A percentile compares a stretch with the other conserved stretches of the same genome.
These are phyloP conservation scores for Leishmania major DNA, from an alignment of 208 protist genomes.

Conservation along the genomic window DNA sequence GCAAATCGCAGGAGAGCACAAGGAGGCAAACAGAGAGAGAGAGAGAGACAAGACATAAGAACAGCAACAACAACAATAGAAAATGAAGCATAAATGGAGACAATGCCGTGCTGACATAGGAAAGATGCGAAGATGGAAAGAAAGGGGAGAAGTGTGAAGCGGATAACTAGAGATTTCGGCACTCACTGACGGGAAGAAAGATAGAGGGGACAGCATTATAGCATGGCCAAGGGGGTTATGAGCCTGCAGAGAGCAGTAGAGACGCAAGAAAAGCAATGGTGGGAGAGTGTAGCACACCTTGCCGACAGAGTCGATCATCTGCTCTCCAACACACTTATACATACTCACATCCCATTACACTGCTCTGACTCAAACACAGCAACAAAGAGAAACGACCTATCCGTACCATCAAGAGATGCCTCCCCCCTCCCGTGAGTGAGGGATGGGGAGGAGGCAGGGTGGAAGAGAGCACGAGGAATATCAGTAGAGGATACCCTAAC, in stretches of 20 bases:
- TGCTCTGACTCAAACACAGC: not conserved
- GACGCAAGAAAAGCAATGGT: not conserved
- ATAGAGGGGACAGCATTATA: not conserved
- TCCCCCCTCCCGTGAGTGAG: not conserved
- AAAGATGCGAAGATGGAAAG: not conserved
- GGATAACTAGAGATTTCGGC: not conserved
- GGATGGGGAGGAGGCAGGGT: not conserved
- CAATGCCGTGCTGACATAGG: not conserved
- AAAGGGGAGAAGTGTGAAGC: not conserved
- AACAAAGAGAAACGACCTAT: not conserved
- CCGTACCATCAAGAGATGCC: not conserved
- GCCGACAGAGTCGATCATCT: not conserved
- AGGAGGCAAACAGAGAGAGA: not conserved
- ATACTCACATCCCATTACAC: not conserved
- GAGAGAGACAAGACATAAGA: too few relatives aligned
- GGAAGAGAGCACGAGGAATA: not conserved
- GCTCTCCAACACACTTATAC: not conserved
- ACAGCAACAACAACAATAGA: not conserved
- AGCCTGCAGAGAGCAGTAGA: not conserved
- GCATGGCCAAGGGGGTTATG: not conserved
- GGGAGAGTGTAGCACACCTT: not conserved
- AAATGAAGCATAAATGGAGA: not conserved
- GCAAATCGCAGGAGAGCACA: not conserved
- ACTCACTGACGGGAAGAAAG: not conserved
- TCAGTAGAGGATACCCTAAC: not conserved